Conservation (phyloP, 768 basidiomycete species). For the Stropharia rugosoannulata region DNA sequence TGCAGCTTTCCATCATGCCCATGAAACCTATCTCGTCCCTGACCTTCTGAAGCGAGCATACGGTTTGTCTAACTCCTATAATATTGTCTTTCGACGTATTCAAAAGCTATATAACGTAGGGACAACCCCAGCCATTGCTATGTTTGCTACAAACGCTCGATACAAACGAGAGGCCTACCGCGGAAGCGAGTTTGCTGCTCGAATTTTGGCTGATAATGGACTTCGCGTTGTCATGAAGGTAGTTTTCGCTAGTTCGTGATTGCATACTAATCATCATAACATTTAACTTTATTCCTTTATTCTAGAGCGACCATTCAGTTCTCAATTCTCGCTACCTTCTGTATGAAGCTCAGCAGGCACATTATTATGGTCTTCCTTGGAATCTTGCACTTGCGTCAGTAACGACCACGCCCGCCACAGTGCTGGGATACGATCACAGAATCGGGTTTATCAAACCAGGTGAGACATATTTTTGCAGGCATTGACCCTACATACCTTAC, state of each 20-base stretch:
- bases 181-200: slow-evolving; percentile 76
- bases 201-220: slow-evolving; percentile 64
- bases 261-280: background rate
- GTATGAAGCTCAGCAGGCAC: slow-evolving; percentile 76
- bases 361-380: slow-evolving; percentile 66
- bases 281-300: background rate
- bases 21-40: slow-evolving; percentile 83
- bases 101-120: slow-evolving; percentile 30
- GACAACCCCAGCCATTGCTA: slow-evolving; percentile 65
- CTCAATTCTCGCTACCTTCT: slow-evolving; percentile 72
- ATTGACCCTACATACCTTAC: background rate
- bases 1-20: slow-evolving; percentile 77
- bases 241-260: background rate
- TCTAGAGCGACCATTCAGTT: slow-evolving; percentile 60
- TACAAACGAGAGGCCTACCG: slow-evolving; percentile 81
- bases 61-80: slow-evolving; percentile 31
- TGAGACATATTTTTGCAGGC: background rate
- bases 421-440: slow-evolving; percentile 74
- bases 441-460: slow-evolving; percentile 64
- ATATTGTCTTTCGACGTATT: background rate
- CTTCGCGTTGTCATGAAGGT: slow-evolving; percentile 76
- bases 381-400: slow-evolving; percentile 69
- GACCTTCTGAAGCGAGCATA: slow-evolving; percentile 71
- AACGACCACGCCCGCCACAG: slow-evolving; percentile 67
- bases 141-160: slow-evolving; percentile 60